Evolutionary conservation across 2,329 filamentous ascomycete genomes (phyloP).

Genomic region (Colletotrichum incanum): DNA sequence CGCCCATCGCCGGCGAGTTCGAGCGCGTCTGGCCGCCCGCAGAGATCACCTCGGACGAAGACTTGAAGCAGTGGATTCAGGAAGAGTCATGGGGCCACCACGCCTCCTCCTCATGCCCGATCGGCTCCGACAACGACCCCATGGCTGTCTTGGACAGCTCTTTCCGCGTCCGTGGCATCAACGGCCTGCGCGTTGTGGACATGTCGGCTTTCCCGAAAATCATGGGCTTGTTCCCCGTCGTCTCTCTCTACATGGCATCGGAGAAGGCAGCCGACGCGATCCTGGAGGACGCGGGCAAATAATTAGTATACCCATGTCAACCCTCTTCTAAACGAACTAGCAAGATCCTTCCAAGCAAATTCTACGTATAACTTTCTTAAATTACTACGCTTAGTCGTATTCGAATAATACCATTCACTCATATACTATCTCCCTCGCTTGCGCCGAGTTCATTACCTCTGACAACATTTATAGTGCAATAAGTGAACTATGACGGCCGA

Average conservation of each 20-base stretch:
- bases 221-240: slow-evolving; percentile 7
- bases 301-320: no score
- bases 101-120: slow-evolving; percentile 67
- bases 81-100: slow-evolving; percentile 71
- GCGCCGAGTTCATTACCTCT: no score
- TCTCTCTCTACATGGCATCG: neutral
- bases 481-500: no score
- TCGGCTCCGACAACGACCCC: slow-evolving; percentile 66
- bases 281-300: neutral
- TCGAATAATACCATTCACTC: no score
- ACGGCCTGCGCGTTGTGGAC: slow-evolving; percentile 71
- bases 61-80: slow-evolving; percentile 60
- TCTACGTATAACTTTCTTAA: no score
- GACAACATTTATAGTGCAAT: no score
- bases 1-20: slow-evolving; percentile 56
- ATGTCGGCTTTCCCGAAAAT: slow-evolving; percentile 65
- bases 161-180: slow-evolving; percentile 69
- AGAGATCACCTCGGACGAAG: slow-evolving; percentile 52
- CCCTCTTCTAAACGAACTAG: no score
- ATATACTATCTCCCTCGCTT: no score
- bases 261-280: slow-evolving; percentile 2
- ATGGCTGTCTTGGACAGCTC: slow-evolving; percentile 65
- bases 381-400: no score
- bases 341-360: no score
- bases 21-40: slow-evolving; percentile 44